These are phyloP conservation scores for Tieghemostelium lacteum DNA, from an alignment of 78 protist species.

Conservation along the genomic window DNA sequence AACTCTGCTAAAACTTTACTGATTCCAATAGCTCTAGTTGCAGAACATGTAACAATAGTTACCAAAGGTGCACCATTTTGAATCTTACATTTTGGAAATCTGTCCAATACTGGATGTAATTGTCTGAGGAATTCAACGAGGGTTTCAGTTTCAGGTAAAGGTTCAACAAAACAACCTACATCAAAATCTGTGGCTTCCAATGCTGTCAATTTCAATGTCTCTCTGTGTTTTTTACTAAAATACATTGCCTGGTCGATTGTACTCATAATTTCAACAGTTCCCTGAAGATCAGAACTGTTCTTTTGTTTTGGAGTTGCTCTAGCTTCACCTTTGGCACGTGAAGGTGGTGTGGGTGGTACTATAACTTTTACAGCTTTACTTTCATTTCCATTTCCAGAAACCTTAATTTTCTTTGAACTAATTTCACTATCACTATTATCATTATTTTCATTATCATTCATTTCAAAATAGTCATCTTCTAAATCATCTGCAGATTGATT, in stretches of 20 bases:
- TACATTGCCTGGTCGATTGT: constrained; percentile 30
- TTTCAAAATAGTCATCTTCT: background rate
- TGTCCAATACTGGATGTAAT: constrained; percentile 30
- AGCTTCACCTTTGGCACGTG: background rate
- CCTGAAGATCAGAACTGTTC: constrained; percentile 46
- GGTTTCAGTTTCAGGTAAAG: constrained; percentile 1
- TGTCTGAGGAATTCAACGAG: constrained; percentile 6
- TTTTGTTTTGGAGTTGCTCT: constrained; percentile 25
- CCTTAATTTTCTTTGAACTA: background rate
- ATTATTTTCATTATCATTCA: background rate
- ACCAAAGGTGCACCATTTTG: constrained; percentile 63
- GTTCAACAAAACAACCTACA: constrained; percentile 28
- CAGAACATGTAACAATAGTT: constrained; percentile 44
- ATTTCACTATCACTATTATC: background rate
- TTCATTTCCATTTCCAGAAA: background rate
- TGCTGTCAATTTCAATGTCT: constrained; percentile 16
- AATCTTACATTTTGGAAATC: constrained; percentile 5
- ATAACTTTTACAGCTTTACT: too few relatives aligned
- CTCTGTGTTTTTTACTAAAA: constrained; percentile 8
- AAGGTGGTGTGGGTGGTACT: constrained; percentile 7
- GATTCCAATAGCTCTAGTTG: constrained; percentile 74
- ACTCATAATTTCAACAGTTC: background rate
- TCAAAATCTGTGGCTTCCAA: constrained; percentile 2
- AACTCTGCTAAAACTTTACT: constrained; percentile 24
- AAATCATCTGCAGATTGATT: constrained; percentile 17